Base-by-base conservation (phyloP, 352 stramenopile species). In the Globisporangium irregulare region DNA sequence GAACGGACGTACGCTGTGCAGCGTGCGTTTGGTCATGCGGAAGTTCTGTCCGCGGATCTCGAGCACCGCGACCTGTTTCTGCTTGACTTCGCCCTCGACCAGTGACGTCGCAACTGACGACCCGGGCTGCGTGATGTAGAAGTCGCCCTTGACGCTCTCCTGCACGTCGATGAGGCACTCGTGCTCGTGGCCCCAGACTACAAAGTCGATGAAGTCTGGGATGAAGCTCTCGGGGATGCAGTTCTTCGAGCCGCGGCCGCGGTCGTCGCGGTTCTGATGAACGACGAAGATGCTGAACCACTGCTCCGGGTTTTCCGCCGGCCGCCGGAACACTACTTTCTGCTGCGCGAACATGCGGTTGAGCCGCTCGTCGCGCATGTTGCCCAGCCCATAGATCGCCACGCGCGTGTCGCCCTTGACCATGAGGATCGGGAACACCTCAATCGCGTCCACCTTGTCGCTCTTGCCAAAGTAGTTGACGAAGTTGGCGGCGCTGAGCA, bases 251-350 rank as follows among this genome's bases (percentile, higher is more conserved):
- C 96, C 97, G 22, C 86, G 77, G 41, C 92, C 82, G 66, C 94
- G 91, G 46, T 98, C 82, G 75, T 99, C 95, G 63, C 97, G 89
- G 80, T 99, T 99, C 84, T 99, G 98, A 80, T 99, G 98, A 29
- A 99, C 83, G 5, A 99, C 90, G 75, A 99, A 99, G 36, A 99
- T 95, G 73, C 98, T 99, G 74, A 99, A 99, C 92, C 95, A 99
- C 24, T 84, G 64, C 51, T 92, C 76, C 0, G 83, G 74, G 38
- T 84, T 78, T 68, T 95, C 85, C 0, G 77, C 83, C 0, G 93
- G 94, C 56, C 92, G 81, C 12, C 97, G 72, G 73, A 99, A 99
- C 27, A 90, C 91, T 12, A 99, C 94, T 65, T 99, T 98, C 67
- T 98, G 93, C 68, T 97, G 82, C 57, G 92, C 86, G 81, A 98